Evolutionary conservation across 140 eudicot genomes (phyloP), one percentile per base, ranked within the genome.

Genomic region (Anethum foeniculum): DNA sequence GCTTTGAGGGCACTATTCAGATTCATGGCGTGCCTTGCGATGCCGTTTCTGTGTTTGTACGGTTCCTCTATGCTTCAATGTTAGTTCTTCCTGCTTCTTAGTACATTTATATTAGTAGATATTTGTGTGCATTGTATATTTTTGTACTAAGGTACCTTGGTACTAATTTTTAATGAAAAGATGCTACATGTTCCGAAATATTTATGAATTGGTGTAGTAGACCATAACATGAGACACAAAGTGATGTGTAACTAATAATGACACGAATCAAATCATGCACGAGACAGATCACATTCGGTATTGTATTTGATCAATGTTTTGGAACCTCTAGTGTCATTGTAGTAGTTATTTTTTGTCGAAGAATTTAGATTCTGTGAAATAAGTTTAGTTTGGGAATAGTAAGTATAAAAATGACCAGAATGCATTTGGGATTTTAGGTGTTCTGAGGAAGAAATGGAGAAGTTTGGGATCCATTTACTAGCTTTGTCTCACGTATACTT

Each of bases 1-100:
- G 90, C 85, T 83, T 89, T 46, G 91, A 84, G 73, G 87, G 71
- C 74, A 90, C 81, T 18, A 86, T 95, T 79, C 88, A 85, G 77
- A 91, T 95, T 41, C 85, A 83, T 80, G 99, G 99, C 27, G 99
- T 95, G 39, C 99, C 99, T n/a, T 82, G 85, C 84, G 97, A 93
- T 80, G 97, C 99, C 72, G 99, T 95, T 79, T 77, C 83, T 41
- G 91, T 80, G 65, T 95, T 95, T 86, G 80, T 95, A 23, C 84
- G 90, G 60, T 95, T 85, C 82, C 87, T 95, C 36, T 88, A 86
- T 86, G 84, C 96, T 18, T 75, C 85, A 82, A 89, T 81, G 99
- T 95, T 12, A 88, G 93, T 84, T 84, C 71, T 83, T 6, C 11
- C n/a, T 71, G 39, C 73, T 65, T 27, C 18, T 28, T 65, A 28